These are phyloP conservation scores for Pilatotrama ljubarskyi DNA, from an alignment of 768 basidiomycete genomes.

Conservation along the genomic window DNA sequence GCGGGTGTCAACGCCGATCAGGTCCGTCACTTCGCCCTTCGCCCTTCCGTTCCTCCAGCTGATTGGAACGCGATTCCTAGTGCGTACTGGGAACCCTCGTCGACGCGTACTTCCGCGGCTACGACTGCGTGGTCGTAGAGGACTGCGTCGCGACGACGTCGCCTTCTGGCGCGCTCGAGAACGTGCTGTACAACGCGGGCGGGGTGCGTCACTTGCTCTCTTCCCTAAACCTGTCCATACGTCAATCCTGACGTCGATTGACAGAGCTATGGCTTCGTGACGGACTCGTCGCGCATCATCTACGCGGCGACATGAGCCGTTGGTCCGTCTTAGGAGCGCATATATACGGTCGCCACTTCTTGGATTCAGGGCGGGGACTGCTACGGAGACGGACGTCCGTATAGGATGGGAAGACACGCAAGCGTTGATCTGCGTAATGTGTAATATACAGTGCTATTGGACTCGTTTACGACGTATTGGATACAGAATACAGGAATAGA, in stretches of 20 bases:
- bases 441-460: constrained; percentile 17
- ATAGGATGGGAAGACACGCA: not conserved
- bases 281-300: constrained; percentile 36
- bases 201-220: constrained; percentile 42
- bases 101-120: constrained; percentile 65
- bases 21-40: constrained; percentile 34
- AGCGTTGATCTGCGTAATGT: not conserved
- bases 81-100: constrained; percentile 65
- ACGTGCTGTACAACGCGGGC: constrained; percentile 55
- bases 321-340: not conserved
- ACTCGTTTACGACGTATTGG: not conserved
- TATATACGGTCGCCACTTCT: not conserved
- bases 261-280: constrained; percentile 56
- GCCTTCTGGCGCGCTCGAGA: constrained; percentile 55
- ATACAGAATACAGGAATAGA: not conserved
- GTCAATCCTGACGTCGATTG: not conserved
- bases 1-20: constrained; percentile 70
- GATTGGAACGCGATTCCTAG: constrained; percentile 31
- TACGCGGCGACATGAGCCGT: constrained; percentile 5
- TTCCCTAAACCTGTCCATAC: not conserved
- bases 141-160: constrained; percentile 67
- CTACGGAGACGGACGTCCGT: too few relatives aligned
- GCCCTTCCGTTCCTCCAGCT: not conserved
- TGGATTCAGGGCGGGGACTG: not conserved
- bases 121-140: constrained; percentile 58